phyloP scores from a whole-genome alignment of 805 yeast genomes.

The Yarrowia sp. region DNA sequence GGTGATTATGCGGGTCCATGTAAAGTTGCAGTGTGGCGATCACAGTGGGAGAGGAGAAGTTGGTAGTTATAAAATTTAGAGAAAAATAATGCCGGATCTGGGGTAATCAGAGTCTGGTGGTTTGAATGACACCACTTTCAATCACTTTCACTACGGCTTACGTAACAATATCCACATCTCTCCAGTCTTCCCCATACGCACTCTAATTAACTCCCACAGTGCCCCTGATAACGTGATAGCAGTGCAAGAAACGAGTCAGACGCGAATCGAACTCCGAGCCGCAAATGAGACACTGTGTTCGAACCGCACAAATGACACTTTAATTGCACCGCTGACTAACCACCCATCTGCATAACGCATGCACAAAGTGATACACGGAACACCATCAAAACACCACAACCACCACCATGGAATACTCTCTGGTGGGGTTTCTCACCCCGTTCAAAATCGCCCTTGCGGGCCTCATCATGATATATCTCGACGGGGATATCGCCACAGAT shows the following conservation, averaged over 20 bases:
- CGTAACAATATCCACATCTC: neutral
- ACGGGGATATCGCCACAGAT: slow-evolving; percentile 40
- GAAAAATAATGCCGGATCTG: no score
- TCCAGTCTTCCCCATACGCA: no score
- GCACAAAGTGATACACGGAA: neutral
- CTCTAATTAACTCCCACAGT: neutral
- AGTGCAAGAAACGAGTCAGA: no score
- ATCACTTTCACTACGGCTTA: neutral
- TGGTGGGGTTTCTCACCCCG: slow-evolving; percentile 44
- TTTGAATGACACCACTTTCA: no score
- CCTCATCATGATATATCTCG: slow-evolving; percentile 43
- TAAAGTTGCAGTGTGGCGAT: slow-evolving; percentile 27
- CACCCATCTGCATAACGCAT: neutral
- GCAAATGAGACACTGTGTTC: no score
- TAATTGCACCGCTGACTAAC: neutral
- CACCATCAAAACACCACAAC: neutral
- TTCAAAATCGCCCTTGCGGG: slow-evolving; percentile 44
- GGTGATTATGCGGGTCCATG: slow-evolving; percentile 38
- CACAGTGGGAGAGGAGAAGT: no score
- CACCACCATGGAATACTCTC: slow-evolving; percentile 22
- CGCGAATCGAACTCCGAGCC: no score
- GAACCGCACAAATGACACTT: no score
- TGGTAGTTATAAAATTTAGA: no score
- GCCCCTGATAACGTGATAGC: slow-evolving; percentile 1
- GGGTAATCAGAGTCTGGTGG: no score